Evolutionary conservation across 2,329 filamentous ascomycete genomes (phyloP).

Genomic region (Ophiostoma triangulosporum): DNA sequence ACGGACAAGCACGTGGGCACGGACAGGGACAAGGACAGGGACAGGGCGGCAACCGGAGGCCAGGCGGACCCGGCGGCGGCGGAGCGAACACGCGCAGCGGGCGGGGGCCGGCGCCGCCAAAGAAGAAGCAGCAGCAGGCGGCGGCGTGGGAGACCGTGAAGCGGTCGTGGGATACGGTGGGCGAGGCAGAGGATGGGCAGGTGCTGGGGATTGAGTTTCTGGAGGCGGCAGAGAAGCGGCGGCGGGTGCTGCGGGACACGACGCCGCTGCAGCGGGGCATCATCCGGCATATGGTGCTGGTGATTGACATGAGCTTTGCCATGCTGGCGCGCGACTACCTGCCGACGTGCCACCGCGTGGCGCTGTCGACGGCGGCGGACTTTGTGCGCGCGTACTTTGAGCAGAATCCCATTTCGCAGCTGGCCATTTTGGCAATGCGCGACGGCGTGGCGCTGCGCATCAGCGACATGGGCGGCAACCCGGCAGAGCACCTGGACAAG

Average conservation of each 20-base stretch:
- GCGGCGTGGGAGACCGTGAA: constrained; percentile 55
- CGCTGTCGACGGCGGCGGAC: constrained; percentile 67
- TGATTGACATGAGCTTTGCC: constrained; percentile 82
- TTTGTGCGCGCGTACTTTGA: constrained; percentile 95
- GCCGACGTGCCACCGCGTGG: constrained; percentile 73
- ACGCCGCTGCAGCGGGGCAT: constrained; percentile 93
- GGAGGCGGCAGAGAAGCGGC: constrained; percentile 71
- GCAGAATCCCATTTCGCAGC: constrained; percentile 94
- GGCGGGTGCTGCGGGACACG: constrained; percentile 75
- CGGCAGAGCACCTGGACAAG: constrained; percentile 70
- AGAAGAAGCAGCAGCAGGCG: constrained; percentile 23
- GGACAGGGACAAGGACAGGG: background rate
- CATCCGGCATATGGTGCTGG: constrained; percentile 85
- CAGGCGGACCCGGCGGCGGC: background rate
- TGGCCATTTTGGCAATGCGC: constrained; percentile 84
- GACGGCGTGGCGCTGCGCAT: constrained; percentile 79
- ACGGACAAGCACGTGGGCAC: too few species aligned
- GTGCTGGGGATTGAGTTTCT: constrained; percentile 63
- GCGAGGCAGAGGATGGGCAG: constrained; percentile 67
- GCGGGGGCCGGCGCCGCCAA: background rate
- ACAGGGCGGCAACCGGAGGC: background rate
- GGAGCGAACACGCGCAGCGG: background rate
- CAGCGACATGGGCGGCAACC: constrained; percentile 84
- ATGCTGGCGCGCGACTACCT: constrained; percentile 94
- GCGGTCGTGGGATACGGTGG: constrained; percentile 58